Conservation (phyloP, 2,329 filamentous ascomycete species). For the Aplosporella prunicola region DNA sequence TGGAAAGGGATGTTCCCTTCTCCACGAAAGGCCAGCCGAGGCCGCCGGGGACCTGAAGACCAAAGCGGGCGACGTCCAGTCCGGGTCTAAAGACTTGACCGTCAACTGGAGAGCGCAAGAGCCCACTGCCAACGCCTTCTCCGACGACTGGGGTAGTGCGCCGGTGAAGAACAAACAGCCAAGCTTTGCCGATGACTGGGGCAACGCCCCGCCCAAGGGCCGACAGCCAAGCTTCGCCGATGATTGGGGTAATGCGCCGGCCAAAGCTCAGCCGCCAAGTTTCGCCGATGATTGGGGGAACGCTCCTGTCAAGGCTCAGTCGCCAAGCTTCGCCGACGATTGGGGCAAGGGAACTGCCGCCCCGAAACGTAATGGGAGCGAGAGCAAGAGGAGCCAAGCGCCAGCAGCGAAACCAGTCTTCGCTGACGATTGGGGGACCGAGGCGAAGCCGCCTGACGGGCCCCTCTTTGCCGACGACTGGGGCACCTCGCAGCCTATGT, state of each 20-base stretch:
- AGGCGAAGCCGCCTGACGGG: not conserved
- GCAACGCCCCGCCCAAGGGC: not conserved
- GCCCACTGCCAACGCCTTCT: slow-evolving; percentile 1
- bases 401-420: slow-evolving; percentile 4
- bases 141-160: slow-evolving; percentile 5
- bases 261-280: not conserved
- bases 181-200: slow-evolving; percentile 5
- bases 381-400: no score
- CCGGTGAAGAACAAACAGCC: slow-evolving; percentile 1
- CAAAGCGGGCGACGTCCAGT: no score
- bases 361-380: no score
- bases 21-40: not conserved
- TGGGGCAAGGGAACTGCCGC: slow-evolving; percentile 1
- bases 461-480: slow-evolving; percentile 4
- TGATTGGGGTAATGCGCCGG: not conserved
- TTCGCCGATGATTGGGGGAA: slow-evolving; percentile 5
- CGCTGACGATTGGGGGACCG: not conserved
- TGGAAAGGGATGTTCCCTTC: slow-evolving; percentile 1
- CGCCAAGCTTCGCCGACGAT: slow-evolving; percentile 1
- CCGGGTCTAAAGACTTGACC: not conserved
- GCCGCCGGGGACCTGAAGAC: not conserved
- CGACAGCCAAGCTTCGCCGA: slow-evolving; percentile 4
- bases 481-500: not conserved
- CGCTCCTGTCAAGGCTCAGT: not conserved
- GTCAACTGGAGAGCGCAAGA: slow-evolving; percentile 1